Base-by-base conservation (phyloP, 2,329 filamentous ascomycete genomes). In the Alternaria sp. region DNA sequence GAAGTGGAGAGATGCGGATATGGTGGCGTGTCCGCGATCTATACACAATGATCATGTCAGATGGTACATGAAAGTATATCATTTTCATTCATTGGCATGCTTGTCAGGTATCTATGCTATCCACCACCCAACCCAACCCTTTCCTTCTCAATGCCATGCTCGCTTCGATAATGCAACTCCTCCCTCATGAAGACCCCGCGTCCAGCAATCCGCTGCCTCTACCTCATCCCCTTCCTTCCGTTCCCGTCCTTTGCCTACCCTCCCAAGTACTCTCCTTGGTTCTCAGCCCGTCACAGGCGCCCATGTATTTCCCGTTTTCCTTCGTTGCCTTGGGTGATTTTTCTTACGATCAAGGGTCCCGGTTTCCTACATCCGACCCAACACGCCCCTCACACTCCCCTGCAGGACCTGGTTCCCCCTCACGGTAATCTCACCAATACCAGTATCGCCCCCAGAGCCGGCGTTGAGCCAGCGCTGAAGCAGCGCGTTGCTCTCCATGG, bases 401-500 rank as follows among this genome's bases (percentile, higher is more conserved):
- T 87, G 82, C 30, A 90, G 74, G 61, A 88, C 81, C 57, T 86
- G 83, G 52, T 84, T 84, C 1, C 86, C 86, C 55, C 83, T 82
- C 10, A 90, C 81, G 62, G 83, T 81, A 17, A 83, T 71, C 72
- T 90, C 88, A 44, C 79, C 81, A 59, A 89, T 87, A 0, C 86
- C 87, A 5, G 79, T 85, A n/a, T 80, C 76, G 7, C 78, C 81
- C 3, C 75, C 85, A 74, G 79, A 84, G 0, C 88, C 88, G 54
- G 81, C 79, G 66, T 90, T 85, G 65, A 96, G 76, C 95, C 95
- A 98, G 63, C 84, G 84, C 67, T 85, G 85, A 61, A 99, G 80
- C 74, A 99, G 72, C 62, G 93, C 90, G 76, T 99, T 99, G 82
- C 94, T 97, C 83, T 99, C 95, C 80, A 92, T 94, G 0, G 96